A percentile compares a stretch with the other conserved stretches of the same genome.
These are phyloP conservation scores for Globisporangium camurandrum DNA, from an alignment of 352 stramenopile genomes.

Conservation along the genomic window DNA sequence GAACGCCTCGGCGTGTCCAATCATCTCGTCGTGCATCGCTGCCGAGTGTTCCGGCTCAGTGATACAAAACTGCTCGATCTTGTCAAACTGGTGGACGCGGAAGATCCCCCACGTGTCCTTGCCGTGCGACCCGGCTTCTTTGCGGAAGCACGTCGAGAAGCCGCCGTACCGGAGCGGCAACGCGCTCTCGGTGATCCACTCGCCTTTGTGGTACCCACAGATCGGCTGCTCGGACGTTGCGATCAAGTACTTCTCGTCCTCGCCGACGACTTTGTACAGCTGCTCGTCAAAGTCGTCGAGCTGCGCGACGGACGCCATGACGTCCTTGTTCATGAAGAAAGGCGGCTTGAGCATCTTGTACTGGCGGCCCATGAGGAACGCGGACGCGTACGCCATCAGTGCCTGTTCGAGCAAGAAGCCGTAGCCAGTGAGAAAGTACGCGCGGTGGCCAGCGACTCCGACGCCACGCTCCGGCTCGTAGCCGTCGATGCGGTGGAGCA, in stretches of 20 bases:
- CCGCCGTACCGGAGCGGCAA: slow-evolving; percentile 88
- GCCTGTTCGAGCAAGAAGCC: slow-evolving; percentile 98
- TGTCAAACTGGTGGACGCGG: slow-evolving; percentile 99
- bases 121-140: slow-evolving; percentile 97
- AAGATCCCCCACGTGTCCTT: slow-evolving; percentile 99
- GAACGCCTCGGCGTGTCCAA: slow-evolving; percentile 94
- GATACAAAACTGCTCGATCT: slow-evolving; percentile 99
- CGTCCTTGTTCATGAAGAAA: slow-evolving; percentile 99
- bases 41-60: slow-evolving; percentile 90
- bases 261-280: slow-evolving; percentile 98
- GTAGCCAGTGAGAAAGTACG: slow-evolving; percentile 98
- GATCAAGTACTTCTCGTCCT: slow-evolving; percentile 99
- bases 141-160: slow-evolving; percentile 99
- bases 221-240: slow-evolving; percentile 99
- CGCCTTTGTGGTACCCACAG: slow-evolving; percentile 97
- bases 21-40: slow-evolving; percentile 92
- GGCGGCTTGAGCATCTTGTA: slow-evolving; percentile 99
- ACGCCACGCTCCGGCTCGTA: slow-evolving; percentile 97
- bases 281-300: slow-evolving; percentile 99
- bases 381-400: slow-evolving; percentile 98
- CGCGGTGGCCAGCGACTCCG: slow-evolving; percentile 94
- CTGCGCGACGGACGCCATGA: slow-evolving; percentile 97
- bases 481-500: slow-evolving; percentile 97
- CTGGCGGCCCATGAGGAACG: slow-evolving; percentile 92
- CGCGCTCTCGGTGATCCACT: slow-evolving; percentile 82